These are phyloP conservation scores for Spinacia oleracea DNA, from an alignment of 179 eudicot genomes.

Conservation along the genomic window DNA sequence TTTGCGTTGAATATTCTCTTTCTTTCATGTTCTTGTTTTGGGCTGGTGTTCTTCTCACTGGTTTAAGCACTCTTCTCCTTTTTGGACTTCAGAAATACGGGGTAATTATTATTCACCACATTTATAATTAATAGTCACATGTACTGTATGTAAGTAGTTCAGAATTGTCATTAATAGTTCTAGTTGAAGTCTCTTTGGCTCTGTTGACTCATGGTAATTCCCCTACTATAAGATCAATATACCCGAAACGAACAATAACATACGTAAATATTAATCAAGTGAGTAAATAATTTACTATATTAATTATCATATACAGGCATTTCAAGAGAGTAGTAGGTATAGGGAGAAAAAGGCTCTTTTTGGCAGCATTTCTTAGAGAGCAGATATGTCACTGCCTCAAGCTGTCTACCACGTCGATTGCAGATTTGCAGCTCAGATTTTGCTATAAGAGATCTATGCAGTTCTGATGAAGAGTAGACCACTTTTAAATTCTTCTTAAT, in stretches of 20 bases:
- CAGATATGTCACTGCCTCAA: neutral
- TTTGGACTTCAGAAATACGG: slow-evolving; percentile 85
- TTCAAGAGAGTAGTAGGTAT: too few relatives aligned
- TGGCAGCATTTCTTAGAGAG: neutral
- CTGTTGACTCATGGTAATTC: too few relatives aligned
- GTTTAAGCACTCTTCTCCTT: slow-evolving; percentile 74
- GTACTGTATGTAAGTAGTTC: neutral
- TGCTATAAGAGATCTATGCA: neutral
- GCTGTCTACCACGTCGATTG: neutral
- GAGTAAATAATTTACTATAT: too few relatives aligned
- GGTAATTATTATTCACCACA: slow-evolving; percentile 42
- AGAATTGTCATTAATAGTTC: too few relatives aligned
- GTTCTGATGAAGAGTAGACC: too few relatives aligned
- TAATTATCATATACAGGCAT: too few relatives aligned
- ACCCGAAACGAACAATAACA: too few relatives aligned
- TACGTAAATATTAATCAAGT: too few relatives aligned
- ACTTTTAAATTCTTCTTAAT: neutral
- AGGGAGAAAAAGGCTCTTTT: too few relatives aligned
- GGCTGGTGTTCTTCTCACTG: slow-evolving; percentile 85
- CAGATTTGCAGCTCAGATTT: neutral
- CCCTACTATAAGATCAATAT: too few relatives aligned
- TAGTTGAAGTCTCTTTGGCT: too few relatives aligned
- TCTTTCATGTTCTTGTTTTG: slow-evolving; percentile 77
- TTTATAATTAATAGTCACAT: neutral
- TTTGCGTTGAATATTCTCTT: slow-evolving; percentile 77